Base-by-base conservation (phyloP, 1,284 basidiomycete genomes). In the Melampsora americana region DNA sequence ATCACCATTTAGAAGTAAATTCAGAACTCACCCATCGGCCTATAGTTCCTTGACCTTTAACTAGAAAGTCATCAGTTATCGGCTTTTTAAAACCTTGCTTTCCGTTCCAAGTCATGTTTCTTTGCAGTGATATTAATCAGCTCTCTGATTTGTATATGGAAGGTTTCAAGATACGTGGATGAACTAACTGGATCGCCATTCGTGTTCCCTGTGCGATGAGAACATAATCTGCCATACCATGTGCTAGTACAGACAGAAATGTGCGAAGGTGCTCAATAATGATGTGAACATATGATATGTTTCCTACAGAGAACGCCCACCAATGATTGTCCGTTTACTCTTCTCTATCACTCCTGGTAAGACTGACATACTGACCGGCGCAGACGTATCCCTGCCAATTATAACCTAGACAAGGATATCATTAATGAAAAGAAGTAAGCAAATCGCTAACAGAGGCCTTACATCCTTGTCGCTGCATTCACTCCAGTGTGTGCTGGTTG, bases 31-130 rank as follows among this genome's bases (percentile, higher is more conserved):
- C 66, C 35, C 60, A 68, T 26, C 59, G 59, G 11, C 73, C 66
- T 16, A 59, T 62, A 56, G 42, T 42, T 20, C 64, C 67, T 60
- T 77, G 75, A 26, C 78, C 79, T 26, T 78, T 42, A 32, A 80
- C 76, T 20, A 68, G 77, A 39, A 80, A 71, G 32, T 64, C 73
- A 3, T 77, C 71, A 14, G 66, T 79, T n/a, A 79, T 78, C 14
- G 72, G 76, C 1, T 66, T 66, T 53, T 80, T 79, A 79, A 83
- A 82, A 32, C 82, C 82, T 78, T 80, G 81, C 32, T 70, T 35
- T 6, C 79, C 79, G 9, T 78, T 77, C 81, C 81, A 83, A 20
- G 82, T 82, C 79, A 80, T 80, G 78, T 82, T 82, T 66, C 71
- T 74, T 23, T 18, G 18, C 16, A 32, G 6, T 4, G 2, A 20